Conservation (phyloP, 768 basidiomycete genomes). For the Leccinum longicurvipes region DNA sequence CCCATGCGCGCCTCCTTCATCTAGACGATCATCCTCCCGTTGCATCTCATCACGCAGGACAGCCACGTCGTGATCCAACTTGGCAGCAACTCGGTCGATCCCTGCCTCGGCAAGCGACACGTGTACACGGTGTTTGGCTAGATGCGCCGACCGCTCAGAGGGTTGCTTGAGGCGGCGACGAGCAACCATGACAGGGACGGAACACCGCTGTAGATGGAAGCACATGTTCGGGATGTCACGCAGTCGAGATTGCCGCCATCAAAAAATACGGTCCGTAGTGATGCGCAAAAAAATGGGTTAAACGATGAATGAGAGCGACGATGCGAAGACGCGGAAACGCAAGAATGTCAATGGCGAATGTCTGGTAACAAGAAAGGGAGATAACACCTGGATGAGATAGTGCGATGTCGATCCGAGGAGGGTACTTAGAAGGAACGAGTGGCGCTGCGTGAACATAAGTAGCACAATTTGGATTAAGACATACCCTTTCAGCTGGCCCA, state of each 20-base stretch:
- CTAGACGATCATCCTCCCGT: slow-evolving; percentile 51
- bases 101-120: slow-evolving; percentile 83
- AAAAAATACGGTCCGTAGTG: background rate
- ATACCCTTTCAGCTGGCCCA: slow-evolving; percentile 85
- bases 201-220: slow-evolving; percentile 91
- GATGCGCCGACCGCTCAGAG: slow-evolving; percentile 74
- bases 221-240: background rate
- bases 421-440: slow-evolving; percentile 49
- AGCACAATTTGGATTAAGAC: slow-evolving; percentile 14
- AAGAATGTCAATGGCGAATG: background rate
- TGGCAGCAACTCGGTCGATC: slow-evolving; percentile 83
- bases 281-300: background rate
- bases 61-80: slow-evolving; percentile 83
- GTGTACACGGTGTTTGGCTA: slow-evolving; percentile 75
- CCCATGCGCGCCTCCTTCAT: slow-evolving; percentile 12
- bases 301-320: background rate
- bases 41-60: slow-evolving; percentile 76
- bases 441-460: background rate
- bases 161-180: slow-evolving; percentile 88
- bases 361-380: background rate
- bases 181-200: slow-evolving; percentile 96
- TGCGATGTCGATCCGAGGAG: slow-evolving; percentile 93
- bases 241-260: background rate
- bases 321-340: background rate
- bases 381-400: slow-evolving; percentile 76